These are phyloP conservation scores for Suillus variegatus DNA, from an alignment of 768 basidiomycete species.

Conservation along the genomic window DNA sequence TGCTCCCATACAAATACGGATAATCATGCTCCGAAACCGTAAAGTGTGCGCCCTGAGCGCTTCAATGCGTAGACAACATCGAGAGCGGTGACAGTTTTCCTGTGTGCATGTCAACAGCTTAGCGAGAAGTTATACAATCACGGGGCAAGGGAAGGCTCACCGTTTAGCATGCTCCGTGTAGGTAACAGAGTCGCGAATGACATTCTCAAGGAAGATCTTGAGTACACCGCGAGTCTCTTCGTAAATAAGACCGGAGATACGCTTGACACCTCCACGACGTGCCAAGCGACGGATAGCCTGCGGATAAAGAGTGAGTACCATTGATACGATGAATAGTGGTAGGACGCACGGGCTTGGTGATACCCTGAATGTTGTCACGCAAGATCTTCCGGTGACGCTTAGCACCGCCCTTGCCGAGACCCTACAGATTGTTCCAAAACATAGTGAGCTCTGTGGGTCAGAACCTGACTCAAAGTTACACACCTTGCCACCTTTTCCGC, in stretches of 20 bases:
- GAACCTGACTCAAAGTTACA: not conserved
- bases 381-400: constrained; percentile 86
- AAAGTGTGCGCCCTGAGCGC: constrained; percentile 73
- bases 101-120: constrained; percentile 11
- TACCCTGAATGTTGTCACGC: constrained; percentile 71
- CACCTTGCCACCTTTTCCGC: constrained; percentile 81
- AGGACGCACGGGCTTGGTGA: constrained; percentile 21
- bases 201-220: constrained; percentile 85
- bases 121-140: not conserved
- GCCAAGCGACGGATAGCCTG: constrained; percentile 72
- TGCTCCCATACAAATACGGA: not conserved
- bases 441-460: not conserved
- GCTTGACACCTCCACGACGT: constrained; percentile 89
- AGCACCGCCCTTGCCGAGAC: constrained; percentile 84
- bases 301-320: not conserved
- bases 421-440: constrained; percentile 34
- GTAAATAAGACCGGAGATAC: constrained; percentile 84
- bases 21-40: constrained; percentile 70
- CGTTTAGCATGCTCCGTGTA: constrained; percentile 93
- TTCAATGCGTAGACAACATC: constrained; percentile 81
- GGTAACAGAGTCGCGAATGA: constrained; percentile 87
- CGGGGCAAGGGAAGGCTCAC: constrained; percentile 13
- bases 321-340: no score
- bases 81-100: constrained; percentile 80
- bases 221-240: constrained; percentile 90